Evolutionary conservation across 768 basidiomycete species (phyloP), one percentile per base, ranked within the genome.

Genomic region (Nidularia pulvinata): DNA sequence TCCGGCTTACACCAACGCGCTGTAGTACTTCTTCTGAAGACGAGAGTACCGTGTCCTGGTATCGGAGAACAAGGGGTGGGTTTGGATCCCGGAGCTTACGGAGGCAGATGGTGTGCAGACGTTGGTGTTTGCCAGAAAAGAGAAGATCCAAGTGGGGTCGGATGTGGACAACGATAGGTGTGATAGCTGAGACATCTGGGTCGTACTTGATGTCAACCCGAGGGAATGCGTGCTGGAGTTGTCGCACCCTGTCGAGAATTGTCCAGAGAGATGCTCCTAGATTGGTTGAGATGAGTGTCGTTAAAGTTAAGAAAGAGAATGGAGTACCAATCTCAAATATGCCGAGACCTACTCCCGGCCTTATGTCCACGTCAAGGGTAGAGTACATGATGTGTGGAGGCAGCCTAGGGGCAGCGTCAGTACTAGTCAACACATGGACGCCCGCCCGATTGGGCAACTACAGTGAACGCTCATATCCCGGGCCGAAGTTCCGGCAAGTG

Each of bases 141-240:
- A 94, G 76, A n/a, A 94, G 79, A 65, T 93, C 90, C 50, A 94
- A 75, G 64, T 93, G 88, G 1, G 91, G 91, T 14, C 86, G 84
- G 30, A 93, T 70, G 61, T 93, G 89, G 0, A 94, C 70, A 61
- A 94, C 79, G 22, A 93, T 75, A 1, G 91, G 90, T 0, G 90
- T 88, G 1, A 79, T 84, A 10, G 82, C 74, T 11, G 88, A 80
- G 33, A 84, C 69, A 60, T 90, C 88, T 32, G 83, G 81, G 63
- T 94, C 91, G 59, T 85, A 92, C 70, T 91, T 91, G 65, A 94
- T 76, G 57, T 93, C 89, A 50, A 93, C 84, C 60, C 90, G 87
- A 44, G 91, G 91, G 57, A 90, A 93, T 44, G 78, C 69, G 57
- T 89, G 82, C 49, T 84, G 85, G 22, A 85, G 75, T 30, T 80